phyloP scores from a whole-genome alignment of 2,329 filamentous ascomycete species.

The Calonectria montana region DNA sequence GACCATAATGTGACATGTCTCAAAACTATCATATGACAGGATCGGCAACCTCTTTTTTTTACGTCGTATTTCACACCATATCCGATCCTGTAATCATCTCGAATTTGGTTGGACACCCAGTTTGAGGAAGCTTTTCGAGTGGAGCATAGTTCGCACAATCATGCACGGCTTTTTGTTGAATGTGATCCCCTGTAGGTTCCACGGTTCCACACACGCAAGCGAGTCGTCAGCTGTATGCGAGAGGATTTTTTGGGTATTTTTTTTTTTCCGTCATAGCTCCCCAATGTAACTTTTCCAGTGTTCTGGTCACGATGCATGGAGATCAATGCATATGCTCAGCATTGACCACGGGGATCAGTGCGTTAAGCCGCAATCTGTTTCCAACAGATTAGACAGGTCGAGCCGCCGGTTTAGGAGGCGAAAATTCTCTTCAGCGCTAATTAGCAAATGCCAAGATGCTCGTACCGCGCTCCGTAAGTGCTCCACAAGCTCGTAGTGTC shows the following conservation, averaged over 20 bases:
- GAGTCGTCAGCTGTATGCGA: neutral
- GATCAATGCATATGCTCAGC: neutral
- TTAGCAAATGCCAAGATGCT: neutral
- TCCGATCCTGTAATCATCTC: neutral
- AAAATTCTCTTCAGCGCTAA: constrained; percentile 2
- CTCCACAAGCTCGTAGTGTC: neutral
- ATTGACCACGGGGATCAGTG: neutral
- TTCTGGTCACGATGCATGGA: constrained; percentile 4
- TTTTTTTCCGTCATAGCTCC: neutral
- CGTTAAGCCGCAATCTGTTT: neutral
- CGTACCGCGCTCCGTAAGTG: neutral
- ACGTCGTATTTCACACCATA: neutral
- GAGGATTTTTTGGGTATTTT: neutral
- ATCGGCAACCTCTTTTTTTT: neutral
- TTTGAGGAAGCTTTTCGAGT: neutral
- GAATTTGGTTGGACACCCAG: neutral
- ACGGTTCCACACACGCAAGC: constrained; percentile 1
- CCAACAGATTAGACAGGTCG: neutral
- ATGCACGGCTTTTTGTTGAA: neutral
- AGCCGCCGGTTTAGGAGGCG: neutral
- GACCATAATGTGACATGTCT: neutral
- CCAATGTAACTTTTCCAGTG: constrained; percentile 7
- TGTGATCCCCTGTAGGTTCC: neutral
- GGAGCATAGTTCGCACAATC: neutral
- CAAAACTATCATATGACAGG: neutral